Base-by-base conservation (phyloP, 2,329 filamentous ascomycete species). In the Lachnellula cervina region DNA sequence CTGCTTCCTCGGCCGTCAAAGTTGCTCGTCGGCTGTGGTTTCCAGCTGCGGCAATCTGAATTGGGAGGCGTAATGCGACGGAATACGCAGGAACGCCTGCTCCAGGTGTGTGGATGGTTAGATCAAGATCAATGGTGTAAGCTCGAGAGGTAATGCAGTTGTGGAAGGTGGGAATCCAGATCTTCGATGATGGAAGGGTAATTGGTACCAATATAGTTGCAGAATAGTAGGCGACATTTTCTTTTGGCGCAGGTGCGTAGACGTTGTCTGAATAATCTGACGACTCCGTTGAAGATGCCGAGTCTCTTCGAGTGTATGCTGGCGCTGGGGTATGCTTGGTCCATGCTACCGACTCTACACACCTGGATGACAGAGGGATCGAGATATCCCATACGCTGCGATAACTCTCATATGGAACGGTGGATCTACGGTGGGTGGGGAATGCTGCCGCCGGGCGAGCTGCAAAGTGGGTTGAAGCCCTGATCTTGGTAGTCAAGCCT, bases 101-200 rank as follows among this genome's bases (percentile, higher is more conserved):
- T 19, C 74, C 74, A 0, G 78, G 75, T 0, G 77, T 76, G 62
- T 80, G 77, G 49, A 81, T 76, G 3, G 78, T 76, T 21, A 89
- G 70, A 14, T 75, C 73, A 55, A 89, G 70, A 52, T 83, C 79
- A 14, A 90, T 76, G 4, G 74, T 70, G 68, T 90, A 89, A 17
- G 77, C 72, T 51, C 87, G 77, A n/a, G 81, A 83, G 45, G 83
- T 73, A 52, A 89, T 77, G 68, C 86, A 90, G 40, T 80, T 78
- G 72, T 88, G 83, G 72, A 89, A 90, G 2, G 84, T 86, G 1
- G 86, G 87, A 19, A 87, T 72, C 67, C 87, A 87, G 25, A 77
- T 73, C 62, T 85, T 87, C 59, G 73, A 74, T n/a, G 67, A 64
- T 0, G 86, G 85, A 0, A 88, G 75, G 0, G 78, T 77, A 64